These are phyloP conservation scores for Pleurotus pulmonarius DNA, from an alignment of 768 basidiomycete species.

Conservation along the genomic window DNA sequence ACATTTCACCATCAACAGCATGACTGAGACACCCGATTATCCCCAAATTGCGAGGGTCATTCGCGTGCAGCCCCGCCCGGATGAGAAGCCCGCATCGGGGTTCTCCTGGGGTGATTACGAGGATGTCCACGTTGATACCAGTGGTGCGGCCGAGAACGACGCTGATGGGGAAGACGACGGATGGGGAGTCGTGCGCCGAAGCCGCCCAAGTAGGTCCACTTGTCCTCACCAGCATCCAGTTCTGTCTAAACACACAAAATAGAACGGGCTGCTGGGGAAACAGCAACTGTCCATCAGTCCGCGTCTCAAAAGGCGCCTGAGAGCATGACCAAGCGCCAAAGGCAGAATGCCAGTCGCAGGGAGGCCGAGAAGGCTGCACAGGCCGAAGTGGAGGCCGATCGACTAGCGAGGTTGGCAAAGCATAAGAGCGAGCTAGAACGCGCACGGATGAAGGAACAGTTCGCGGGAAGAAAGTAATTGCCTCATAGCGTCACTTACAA, in stretches of 20 bases:
- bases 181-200: constrained; percentile 72
- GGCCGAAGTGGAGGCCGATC: constrained; percentile 48
- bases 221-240: neutral
- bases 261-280: constrained; percentile 2
- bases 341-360: constrained; percentile 58
- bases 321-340: constrained; percentile 61
- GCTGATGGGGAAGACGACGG: constrained; percentile 74
- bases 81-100: constrained; percentile 57
- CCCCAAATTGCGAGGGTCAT: constrained; percentile 60
- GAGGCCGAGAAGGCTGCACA: constrained; percentile 58
- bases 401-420: constrained; percentile 45
- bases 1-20: constrained; percentile 34
- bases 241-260: constrained; percentile 9
- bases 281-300: constrained; percentile 1
- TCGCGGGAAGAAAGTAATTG: constrained; percentile 21
- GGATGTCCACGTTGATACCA: constrained; percentile 43
- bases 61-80: constrained; percentile 57
- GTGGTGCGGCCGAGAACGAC: constrained; percentile 37
- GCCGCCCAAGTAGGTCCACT: constrained; percentile 33
- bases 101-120: constrained; percentile 81
- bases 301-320: constrained; percentile 32
- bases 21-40: constrained; percentile 59
- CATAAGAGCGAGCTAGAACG: constrained; percentile 62
- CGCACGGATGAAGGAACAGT: constrained; percentile 46
- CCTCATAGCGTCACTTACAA: too few relatives aligned